Evolutionary conservation across 257 asterid genomes (phyloP).

Genomic region (Lithospermum erythrorhizon): DNA sequence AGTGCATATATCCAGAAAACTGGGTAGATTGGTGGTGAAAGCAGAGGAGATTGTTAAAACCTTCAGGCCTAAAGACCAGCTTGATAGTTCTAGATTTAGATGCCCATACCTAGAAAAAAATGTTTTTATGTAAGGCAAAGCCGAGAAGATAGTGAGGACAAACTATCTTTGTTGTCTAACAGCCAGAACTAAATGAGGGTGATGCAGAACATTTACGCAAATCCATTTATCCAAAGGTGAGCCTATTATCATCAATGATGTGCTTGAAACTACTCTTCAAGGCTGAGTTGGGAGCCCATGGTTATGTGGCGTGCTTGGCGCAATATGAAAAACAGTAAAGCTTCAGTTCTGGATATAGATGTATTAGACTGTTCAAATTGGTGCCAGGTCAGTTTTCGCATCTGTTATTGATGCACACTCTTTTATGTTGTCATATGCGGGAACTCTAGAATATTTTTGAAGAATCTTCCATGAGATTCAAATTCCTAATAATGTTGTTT

Average conservation of each 20-base stretch:
- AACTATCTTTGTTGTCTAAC: slow-evolving; percentile 54
- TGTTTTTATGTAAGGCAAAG: slow-evolving; percentile 40
- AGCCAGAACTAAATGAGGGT: slow-evolving; percentile 30
- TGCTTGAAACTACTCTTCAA: slow-evolving; percentile 56
- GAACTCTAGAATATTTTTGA: background rate
- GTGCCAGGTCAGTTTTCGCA: slow-evolving; percentile 48
- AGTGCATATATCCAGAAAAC: no score
- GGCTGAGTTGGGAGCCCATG: slow-evolving; percentile 99
- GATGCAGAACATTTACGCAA: slow-evolving; percentile 65
- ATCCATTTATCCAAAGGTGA: slow-evolving; percentile 76
- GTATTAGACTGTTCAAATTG: slow-evolving; percentile 72
- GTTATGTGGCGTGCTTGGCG: slow-evolving; percentile 98
- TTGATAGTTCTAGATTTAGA: slow-evolving; percentile 9
- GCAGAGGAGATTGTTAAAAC: slow-evolving; percentile 30
- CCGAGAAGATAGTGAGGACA: slow-evolving; percentile 53
- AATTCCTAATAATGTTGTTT: no score
- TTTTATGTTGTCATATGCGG: no score
- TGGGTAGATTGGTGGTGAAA: slow-evolving; percentile 30
- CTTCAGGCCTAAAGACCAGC: slow-evolving; percentile 10
- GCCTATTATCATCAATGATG: slow-evolving; percentile 71
- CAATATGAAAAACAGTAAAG: slow-evolving; percentile 31
- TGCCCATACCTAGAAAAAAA: slow-evolving; percentile 14
- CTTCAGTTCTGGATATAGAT: slow-evolving; percentile 30
- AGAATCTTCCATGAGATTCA: no score
- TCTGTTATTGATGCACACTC: background rate